Evolutionary conservation across 2,329 filamentous ascomycete species (phyloP).

Genomic region (Trichoderma polysporum): DNA sequence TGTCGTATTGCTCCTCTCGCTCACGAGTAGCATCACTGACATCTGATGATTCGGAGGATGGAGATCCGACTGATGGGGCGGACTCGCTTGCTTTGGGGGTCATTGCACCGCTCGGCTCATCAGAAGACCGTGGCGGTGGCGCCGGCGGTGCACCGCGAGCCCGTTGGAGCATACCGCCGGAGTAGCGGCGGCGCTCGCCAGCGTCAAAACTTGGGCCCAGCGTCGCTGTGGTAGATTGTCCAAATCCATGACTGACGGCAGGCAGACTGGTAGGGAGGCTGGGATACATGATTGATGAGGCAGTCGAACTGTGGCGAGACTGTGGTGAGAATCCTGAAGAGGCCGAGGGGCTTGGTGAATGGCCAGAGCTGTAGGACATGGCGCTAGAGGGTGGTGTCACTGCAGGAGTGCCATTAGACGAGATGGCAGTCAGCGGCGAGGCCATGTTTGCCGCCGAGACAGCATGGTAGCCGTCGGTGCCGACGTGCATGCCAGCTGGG

Average conservation of each 20-base stretch:
- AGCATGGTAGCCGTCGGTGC: constrained; percentile 37
- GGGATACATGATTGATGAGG: constrained; percentile 69
- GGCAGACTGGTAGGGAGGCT: constrained; percentile 57
- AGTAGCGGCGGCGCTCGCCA: constrained; percentile 64
- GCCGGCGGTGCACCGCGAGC: constrained; percentile 45
- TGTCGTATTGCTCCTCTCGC: constrained; percentile 62
- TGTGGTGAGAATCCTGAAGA: constrained; percentile 65
- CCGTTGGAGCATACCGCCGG: constrained; percentile 65
- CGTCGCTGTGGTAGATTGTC: constrained; percentile 67
- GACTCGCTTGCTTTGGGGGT: constrained; percentile 48
- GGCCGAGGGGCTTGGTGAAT: constrained; percentile 71
- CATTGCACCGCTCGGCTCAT: constrained; percentile 40
- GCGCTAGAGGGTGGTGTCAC: constrained; percentile 74
- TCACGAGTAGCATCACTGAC: constrained; percentile 51
- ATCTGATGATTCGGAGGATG: constrained; percentile 57
- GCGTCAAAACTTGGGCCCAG: constrained; percentile 66
- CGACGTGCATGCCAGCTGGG: constrained; percentile 35
- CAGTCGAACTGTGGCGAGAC: constrained; percentile 59
- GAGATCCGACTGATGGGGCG: constrained; percentile 51
- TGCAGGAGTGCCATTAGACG: constrained; percentile 69
- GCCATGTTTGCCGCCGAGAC: constrained; percentile 58
- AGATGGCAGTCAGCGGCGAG: constrained; percentile 58
- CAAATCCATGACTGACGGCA: constrained; percentile 68
- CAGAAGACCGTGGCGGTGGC: constrained; percentile 25
- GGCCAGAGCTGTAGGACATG: constrained; percentile 74